Base-by-base conservation (phyloP, 2,329 filamentous ascomycete species). In the Coniella vitis region DNA sequence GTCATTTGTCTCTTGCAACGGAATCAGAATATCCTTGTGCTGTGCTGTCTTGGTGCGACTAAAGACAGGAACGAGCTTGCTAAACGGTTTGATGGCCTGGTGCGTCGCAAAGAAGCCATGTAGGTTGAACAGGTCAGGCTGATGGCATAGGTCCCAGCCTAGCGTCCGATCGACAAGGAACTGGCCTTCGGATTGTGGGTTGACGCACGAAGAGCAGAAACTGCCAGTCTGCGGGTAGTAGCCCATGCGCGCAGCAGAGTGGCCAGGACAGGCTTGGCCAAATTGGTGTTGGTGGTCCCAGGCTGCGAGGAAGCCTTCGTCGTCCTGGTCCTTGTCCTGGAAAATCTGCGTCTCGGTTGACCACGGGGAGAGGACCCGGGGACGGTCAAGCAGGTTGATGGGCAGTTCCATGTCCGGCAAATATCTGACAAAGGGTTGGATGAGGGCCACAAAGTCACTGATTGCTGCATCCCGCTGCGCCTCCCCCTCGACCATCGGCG, bases 401-500 rank as follows among this genome's bases (percentile, higher is more conserved):
- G 87, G 86, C 17, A 95, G 67, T 54, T 89, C 81, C 86, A 95
- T 90, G 54, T 90, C 80, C 1, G 88, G 87, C 13, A 95, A 71
- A 59, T 85, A 79, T 55, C 83, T 68, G 2, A 83, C 75, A 57
- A 95, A 95, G 2, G 75, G 70, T 45, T 79, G 71, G 61, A 94
- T 80, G 78, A 93, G 86, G 4, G 76, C 75, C 7, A 79, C 70
- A 0, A 78, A 59, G n/a, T 67, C 65, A 13, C 73, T 64, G 35
- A 79, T 56, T 17, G 69, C 58, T 12, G 60, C 51, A 16, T 63
- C 61, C 19, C 69, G 59, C 0, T 57, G 58, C 3, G 61, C 60
- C 38, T 65, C 59, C 2, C 57, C 54, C 7, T 64, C 61, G n/a
- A n/a, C n/a, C 14, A 64, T 56, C n/a, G 63, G 69, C 48, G 69